phyloP scores from a whole-genome alignment of 164 flowering plant species.

The Stephania japonica region DNA sequence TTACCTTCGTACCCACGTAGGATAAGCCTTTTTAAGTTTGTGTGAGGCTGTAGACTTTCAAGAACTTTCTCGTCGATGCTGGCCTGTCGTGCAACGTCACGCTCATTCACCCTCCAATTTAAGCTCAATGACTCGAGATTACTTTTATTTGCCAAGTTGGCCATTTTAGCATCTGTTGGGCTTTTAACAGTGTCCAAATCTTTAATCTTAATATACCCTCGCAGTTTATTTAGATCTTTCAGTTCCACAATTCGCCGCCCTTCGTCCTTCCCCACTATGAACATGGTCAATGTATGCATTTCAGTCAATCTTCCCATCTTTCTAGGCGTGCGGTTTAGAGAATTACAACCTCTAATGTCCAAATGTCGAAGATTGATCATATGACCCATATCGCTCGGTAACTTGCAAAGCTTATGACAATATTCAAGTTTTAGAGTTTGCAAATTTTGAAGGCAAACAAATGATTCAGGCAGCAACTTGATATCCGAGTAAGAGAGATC shows the following conservation, averaged over 20 bases:
- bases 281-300: background rate
- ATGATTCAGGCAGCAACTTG: too few species aligned
- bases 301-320: background rate
- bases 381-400: background rate
- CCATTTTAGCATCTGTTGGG: background rate
- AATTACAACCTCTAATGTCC: background rate
- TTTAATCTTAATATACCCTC: background rate
- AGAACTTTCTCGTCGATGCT: background rate
- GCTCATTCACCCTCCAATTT: background rate
- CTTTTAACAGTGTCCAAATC: background rate
- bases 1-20: background rate
- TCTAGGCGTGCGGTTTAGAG: background rate
- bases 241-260: background rate
- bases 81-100: background rate
- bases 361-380: conserved; percentile 1
- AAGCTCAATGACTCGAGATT: background rate
- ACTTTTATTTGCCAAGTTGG: background rate
- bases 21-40: background rate
- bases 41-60: background rate
- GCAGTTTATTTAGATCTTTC: background rate
- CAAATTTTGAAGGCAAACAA: background rate
- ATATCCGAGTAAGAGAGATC: background rate
- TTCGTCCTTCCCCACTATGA: background rate
- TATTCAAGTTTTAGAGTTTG: conserved; percentile 4
- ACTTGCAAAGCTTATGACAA: background rate